Evolutionary conservation across 2,329 filamentous ascomycete species (phyloP).

Genomic region (Colletotrichum lupini): DNA sequence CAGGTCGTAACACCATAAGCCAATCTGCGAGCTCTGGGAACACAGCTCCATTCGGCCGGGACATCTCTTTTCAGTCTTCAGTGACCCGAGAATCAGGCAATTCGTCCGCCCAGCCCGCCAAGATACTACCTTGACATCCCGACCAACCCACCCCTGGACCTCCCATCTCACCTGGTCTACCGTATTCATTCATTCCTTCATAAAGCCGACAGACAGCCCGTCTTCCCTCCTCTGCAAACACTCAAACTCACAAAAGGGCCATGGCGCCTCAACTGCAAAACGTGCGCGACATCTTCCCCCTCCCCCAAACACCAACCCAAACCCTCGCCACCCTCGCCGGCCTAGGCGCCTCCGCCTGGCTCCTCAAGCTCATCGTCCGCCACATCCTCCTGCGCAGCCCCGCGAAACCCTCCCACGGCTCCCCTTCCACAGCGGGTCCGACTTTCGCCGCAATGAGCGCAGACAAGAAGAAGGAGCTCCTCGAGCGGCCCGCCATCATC

Average conservation of each 20-base stretch:
- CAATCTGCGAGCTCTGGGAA: background rate
- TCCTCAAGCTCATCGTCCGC: constrained; percentile 31
- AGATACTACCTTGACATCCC: background rate
- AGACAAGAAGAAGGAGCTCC: constrained; percentile 19
- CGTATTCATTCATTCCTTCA: background rate
- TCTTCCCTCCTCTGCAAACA: background rate
- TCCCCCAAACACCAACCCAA: constrained; percentile 26
- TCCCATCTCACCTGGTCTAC: background rate
- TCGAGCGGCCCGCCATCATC: constrained; percentile 60
- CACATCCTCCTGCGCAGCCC: constrained; percentile 32
- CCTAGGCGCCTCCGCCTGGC: constrained; percentile 28
- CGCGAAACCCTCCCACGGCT: constrained; percentile 19
- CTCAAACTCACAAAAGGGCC: background rate
- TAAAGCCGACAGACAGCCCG: background rate
- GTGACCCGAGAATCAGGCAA: constrained; percentile 1
- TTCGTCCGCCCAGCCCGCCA: background rate
- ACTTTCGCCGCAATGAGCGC: constrained; percentile 26
- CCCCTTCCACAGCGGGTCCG: constrained; percentile 24
- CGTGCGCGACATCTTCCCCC: constrained; percentile 15
- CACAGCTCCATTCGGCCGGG: constrained; percentile 6
- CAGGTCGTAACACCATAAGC: background rate
- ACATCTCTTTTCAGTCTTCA: constrained; percentile 9
- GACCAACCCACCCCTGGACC: background rate
- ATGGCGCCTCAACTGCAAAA: constrained; percentile 15
- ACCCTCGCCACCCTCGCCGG: constrained; percentile 28